Evolutionary conservation across 495 filamentous ascomycete genomes (phyloP).

Genomic region (Penicillium arizonense): DNA sequence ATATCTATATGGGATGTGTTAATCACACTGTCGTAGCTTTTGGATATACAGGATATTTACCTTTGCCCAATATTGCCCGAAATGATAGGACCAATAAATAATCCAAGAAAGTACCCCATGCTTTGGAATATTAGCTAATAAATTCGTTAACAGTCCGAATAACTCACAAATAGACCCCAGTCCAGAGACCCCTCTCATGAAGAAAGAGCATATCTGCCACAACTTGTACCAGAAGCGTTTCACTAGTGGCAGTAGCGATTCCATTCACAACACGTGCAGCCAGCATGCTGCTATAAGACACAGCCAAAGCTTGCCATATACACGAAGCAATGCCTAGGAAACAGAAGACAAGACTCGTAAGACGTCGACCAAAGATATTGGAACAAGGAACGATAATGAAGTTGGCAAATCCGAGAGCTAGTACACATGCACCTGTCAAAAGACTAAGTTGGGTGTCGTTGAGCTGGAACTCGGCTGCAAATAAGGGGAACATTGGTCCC

Average conservation of each 20-base stretch:
- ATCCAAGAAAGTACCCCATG: conserved; percentile 36
- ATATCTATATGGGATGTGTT: conserved; percentile 2
- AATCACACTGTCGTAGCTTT: too few species aligned
- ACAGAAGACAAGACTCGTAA: conserved; percentile 48
- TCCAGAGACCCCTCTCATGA: conserved; percentile 59
- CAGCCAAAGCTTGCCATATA: conserved; percentile 56
- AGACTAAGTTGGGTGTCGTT: conserved; percentile 42
- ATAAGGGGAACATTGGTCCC: conserved; percentile 48
- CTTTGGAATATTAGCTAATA: conserved; percentile 6
- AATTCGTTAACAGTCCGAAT: not conserved
- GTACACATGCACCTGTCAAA: conserved; percentile 51
- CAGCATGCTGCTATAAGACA: conserved; percentile 51
- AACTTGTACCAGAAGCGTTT: conserved; percentile 56
- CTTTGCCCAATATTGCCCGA: conserved; percentile 45
- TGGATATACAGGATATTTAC: conserved; percentile 17
- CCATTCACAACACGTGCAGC: conserved; percentile 56
- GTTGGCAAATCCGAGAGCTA: conserved; percentile 54
- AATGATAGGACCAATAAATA: conserved; percentile 50
- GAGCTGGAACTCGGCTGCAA: conserved; percentile 47
- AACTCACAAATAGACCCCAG: conserved; percentile 58
- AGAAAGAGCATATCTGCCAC: conserved; percentile 64
- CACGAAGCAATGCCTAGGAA: conserved; percentile 47
- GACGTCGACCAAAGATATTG: conserved; percentile 52
- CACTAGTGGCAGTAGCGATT: conserved; percentile 44
- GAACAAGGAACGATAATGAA: conserved; percentile 55